Conservation (phyloP, 140 eudicot genomes). For the Oenanthe javanica region DNA sequence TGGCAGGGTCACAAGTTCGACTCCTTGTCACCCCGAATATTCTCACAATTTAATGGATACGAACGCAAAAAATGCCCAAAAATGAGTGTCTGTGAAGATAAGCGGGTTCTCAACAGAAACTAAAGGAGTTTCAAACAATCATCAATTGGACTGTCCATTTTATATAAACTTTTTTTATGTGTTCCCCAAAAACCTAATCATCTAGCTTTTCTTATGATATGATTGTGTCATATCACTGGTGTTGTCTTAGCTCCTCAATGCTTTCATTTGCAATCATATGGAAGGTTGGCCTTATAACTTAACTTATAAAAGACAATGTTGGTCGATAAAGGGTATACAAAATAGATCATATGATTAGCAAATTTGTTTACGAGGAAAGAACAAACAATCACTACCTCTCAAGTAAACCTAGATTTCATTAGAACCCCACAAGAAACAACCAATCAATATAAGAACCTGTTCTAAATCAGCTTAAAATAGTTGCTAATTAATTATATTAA, state of each 20-base stretch:
- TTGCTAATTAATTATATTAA: not conserved
- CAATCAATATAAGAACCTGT: not conserved
- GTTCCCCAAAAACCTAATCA: conserved; percentile 5
- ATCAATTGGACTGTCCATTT: not conserved
- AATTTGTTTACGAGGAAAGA: not conserved
- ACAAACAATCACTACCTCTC: not conserved
- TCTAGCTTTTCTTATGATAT: not conserved
- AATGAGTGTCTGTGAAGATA: no score
- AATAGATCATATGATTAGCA: not conserved
- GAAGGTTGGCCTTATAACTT: not conserved
- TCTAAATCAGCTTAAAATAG: not conserved
- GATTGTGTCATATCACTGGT: not conserved
- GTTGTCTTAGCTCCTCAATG: not conserved
- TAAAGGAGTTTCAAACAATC: not conserved
- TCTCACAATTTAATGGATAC: no score
- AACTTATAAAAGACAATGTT: conserved; percentile 14
- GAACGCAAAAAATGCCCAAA: no score
- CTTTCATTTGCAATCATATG: conserved; percentile 12
- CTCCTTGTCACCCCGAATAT: no score
- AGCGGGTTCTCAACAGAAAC: not conserved
- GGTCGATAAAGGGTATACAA: conserved; percentile 16
- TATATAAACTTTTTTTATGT: not conserved
- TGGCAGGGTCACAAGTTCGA: no score
- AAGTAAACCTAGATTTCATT: not conserved
- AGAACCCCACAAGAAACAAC: not conserved